phyloP scores from a whole-genome alignment of 164 flowering plant species.

The Nelumbo lutea region DNA sequence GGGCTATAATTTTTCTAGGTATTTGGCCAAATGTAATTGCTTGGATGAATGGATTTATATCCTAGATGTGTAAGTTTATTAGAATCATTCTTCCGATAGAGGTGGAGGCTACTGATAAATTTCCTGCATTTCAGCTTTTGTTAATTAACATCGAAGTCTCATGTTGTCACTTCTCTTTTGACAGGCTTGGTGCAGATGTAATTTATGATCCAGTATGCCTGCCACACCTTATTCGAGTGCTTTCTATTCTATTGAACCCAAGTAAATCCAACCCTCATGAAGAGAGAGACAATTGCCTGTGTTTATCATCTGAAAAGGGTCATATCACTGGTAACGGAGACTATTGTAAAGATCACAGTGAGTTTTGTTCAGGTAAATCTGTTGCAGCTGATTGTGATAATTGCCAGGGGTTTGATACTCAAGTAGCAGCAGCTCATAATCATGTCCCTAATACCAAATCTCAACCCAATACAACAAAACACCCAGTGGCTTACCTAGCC shows the following conservation, averaged over 20 bases:
- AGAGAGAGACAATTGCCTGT: neutral
- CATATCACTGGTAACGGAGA: neutral
- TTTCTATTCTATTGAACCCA: constrained; percentile 39
- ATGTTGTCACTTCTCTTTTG: constrained; percentile 8
- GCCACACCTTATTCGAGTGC: constrained; percentile 72
- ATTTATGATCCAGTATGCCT: constrained; percentile 80
- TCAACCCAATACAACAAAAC: constrained; percentile 3
- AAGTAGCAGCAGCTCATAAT: neutral
- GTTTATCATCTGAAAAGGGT: neutral
- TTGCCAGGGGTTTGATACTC: constrained; percentile 2
- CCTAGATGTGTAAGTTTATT: neutral
- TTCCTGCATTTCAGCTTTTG: neutral
- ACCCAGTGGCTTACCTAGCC: constrained; percentile 70
- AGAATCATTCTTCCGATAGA: neutral
- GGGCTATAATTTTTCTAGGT: neutral
- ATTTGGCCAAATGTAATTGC: neutral
- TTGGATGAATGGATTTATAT: neutral
- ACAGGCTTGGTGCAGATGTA: constrained; percentile 94
- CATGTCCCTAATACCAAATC: neutral
- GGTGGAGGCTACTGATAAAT: neutral
- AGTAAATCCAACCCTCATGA: constrained; percentile 8
- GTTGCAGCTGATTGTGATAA: constrained; percentile 1
- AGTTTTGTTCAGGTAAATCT: neutral
- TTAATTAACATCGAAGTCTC: neutral
- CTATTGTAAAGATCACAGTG: constrained; percentile 2